Evolutionary conservation across 495 filamentous ascomycete species (phyloP).

Genomic region (Podospora sp.): DNA sequence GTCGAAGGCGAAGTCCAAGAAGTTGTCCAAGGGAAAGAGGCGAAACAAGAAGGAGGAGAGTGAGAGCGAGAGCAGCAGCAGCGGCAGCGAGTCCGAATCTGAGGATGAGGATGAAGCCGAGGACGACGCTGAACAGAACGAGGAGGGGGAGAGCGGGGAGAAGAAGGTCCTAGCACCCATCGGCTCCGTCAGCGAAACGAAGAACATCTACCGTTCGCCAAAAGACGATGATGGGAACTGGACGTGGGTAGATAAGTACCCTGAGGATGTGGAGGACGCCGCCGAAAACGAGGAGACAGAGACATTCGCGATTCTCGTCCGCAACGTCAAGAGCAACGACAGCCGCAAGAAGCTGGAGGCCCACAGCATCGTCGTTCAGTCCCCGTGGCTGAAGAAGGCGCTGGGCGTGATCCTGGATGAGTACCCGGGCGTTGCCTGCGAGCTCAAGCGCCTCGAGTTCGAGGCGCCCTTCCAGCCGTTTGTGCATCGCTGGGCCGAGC

Average conservation of each 20-base stretch:
- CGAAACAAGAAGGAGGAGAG: conserved; percentile 15
- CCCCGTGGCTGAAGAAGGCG: conserved; percentile 60
- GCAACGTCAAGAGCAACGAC: conserved; percentile 45
- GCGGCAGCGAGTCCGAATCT: conserved; percentile 3
- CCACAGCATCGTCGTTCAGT: conserved; percentile 67
- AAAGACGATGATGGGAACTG: conserved; percentile 40
- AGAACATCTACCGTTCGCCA: conserved; percentile 43
- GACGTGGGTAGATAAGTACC: conserved; percentile 45
- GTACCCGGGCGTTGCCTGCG: conserved; percentile 67
- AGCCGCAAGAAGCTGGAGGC: conserved; percentile 63
- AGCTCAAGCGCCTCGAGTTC: conserved; percentile 62
- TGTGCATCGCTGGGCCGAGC: conserved; percentile 66
- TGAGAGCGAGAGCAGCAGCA: conserved; percentile 18
- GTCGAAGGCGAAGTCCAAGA: conserved; percentile 11
- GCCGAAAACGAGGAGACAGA: conserved; percentile 43
- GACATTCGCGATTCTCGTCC: conserved; percentile 38
- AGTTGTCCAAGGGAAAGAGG: conserved; percentile 6
- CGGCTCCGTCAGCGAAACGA: conserved; percentile 39
- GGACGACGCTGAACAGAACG: conserved; percentile 16
- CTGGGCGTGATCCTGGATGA: conserved; percentile 58
- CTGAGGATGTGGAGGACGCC: conserved; percentile 40
- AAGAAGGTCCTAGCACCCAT: conserved; percentile 23
- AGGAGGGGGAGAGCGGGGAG: conserved; percentile 27
- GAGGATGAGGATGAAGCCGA: conserved; percentile 13
- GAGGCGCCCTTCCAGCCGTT: conserved; percentile 62